These are phyloP conservation scores for Selaginella tamariscina DNA, from an alignment of 75 land plant species.

Conservation along the genomic window DNA sequence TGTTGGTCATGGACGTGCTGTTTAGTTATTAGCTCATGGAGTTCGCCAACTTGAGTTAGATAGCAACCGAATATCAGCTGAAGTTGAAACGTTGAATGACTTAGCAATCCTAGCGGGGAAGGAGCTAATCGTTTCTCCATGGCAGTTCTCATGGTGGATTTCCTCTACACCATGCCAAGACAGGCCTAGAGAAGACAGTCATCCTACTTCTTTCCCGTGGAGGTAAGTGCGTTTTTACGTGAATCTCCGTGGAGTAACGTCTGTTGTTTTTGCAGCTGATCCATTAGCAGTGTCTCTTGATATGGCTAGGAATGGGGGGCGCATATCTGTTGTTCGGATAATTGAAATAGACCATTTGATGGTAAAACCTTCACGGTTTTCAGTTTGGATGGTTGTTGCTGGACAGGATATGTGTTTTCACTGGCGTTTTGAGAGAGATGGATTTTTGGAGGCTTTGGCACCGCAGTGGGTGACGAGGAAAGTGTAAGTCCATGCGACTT, in stretches of 20 bases:
- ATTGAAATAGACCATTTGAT: constrained; percentile 41
- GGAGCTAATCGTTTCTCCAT: too few species aligned
- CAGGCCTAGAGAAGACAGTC: constrained; percentile 67
- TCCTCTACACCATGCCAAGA: constrained; percentile 91
- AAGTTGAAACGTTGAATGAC: too few species aligned
- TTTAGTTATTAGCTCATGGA: too few species aligned
- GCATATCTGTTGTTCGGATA: constrained; percentile 60
- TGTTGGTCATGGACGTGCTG: too few species aligned
- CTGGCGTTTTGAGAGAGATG: constrained; percentile 10
- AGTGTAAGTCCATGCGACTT: background rate
- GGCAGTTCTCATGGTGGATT: constrained; percentile 71
- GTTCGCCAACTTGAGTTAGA: too few species aligned
- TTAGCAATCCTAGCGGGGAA: too few species aligned
- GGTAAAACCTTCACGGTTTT: background rate
- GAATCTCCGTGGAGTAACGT: background rate
- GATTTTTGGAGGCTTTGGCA: constrained; percentile 3
- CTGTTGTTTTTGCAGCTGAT: constrained; percentile 50
- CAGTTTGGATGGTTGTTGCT: background rate
- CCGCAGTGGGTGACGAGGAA: constrained; percentile 6
- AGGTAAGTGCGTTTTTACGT: constrained; percentile 33
- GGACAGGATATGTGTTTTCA: constrained; percentile 13
- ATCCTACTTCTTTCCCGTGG: constrained; percentile 72
- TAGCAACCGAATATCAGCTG: too few species aligned
- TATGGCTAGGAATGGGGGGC: constrained; percentile 66
- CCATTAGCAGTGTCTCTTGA: constrained; percentile 65